These are phyloP conservation scores for Mycena filopes DNA, from an alignment of 768 basidiomycete genomes.

Conservation along the genomic window DNA sequence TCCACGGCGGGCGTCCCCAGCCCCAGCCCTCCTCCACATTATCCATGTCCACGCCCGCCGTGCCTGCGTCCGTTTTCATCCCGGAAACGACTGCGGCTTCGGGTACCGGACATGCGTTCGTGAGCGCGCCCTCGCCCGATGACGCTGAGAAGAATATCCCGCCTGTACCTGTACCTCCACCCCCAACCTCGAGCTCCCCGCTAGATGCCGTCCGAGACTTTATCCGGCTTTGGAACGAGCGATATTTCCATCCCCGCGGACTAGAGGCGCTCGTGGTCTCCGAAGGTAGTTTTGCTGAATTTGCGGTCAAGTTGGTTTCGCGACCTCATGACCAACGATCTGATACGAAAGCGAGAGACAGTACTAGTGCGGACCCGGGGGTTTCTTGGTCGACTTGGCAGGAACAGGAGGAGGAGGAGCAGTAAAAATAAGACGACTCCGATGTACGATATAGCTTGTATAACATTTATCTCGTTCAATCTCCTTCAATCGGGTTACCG, in stretches of 20 bases:
- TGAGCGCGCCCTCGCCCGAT: neutral
- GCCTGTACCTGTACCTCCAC: neutral
- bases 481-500: too few relatives aligned
- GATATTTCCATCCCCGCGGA: conserved; percentile 27
- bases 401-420: too few relatives aligned
- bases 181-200: neutral
- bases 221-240: conserved; percentile 28
- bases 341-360: too few relatives aligned
- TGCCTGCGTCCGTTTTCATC: too few relatives aligned
- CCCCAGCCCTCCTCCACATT: neutral
- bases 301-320: conserved; percentile 4
- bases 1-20: neutral
- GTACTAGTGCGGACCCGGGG: too few relatives aligned
- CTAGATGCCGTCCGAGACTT: conserved; percentile 21
- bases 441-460: too few relatives aligned
- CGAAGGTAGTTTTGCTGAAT: neutral
- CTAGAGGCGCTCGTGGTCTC: conserved; percentile 20
- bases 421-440: too few relatives aligned
- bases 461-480: too few relatives aligned
- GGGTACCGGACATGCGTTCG: conserved; percentile 4
- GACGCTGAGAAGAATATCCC: neutral
- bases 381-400: too few relatives aligned
- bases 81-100: too few relatives aligned
- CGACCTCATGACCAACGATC: too few relatives aligned
- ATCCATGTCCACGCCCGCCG: neutral